Conservation (phyloP, 257 asterid genomes). For the Dorcoceras hygrometricum region DNA sequence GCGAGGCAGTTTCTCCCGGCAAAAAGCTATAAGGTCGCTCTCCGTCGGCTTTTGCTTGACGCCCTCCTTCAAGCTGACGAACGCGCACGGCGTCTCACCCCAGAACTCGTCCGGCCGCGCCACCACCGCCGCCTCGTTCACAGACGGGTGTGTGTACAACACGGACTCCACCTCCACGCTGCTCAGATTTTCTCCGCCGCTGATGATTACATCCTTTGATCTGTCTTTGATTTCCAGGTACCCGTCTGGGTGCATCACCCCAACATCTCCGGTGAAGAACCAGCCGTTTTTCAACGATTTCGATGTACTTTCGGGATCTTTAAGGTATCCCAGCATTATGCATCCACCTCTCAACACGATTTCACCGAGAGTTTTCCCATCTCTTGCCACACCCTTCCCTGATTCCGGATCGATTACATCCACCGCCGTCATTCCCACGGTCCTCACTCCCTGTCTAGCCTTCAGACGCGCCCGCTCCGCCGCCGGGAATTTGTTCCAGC, state of each 20-base stretch:
- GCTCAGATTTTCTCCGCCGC: slow-evolving; percentile 36
- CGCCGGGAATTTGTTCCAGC: slow-evolving; percentile 21
- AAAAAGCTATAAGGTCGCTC: slow-evolving; percentile 25
- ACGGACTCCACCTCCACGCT: slow-evolving; percentile 34
- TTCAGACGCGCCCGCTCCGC: slow-evolving; percentile 15
- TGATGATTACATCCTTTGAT: slow-evolving; percentile 19
- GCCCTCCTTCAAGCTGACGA: slow-evolving; percentile 23
- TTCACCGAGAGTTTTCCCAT: slow-evolving; percentile 24
- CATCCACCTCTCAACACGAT: slow-evolving; percentile 27
- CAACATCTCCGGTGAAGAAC: slow-evolving; percentile 33
- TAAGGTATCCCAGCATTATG: slow-evolving; percentile 30
- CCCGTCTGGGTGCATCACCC: slow-evolving; percentile 35
- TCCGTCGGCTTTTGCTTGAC: slow-evolving; percentile 15
- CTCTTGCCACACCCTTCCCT: slow-evolving; percentile 10
- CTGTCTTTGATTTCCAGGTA: slow-evolving; percentile 26
- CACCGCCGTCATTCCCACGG: not conserved
- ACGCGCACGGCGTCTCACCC: slow-evolving; percentile 38
- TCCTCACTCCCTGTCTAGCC: slow-evolving; percentile 25
- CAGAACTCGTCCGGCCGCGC: slow-evolving; percentile 32
- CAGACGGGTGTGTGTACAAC: slow-evolving; percentile 26
- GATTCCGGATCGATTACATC: slow-evolving; percentile 25
- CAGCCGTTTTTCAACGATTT: slow-evolving; percentile 28
- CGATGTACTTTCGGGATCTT: slow-evolving; percentile 28
- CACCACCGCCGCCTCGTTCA: slow-evolving; percentile 35
- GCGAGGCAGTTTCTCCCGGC: slow-evolving; percentile 25